Percentiles rank a stretch among this genome's conserved stretches.
phyloP scores from a whole-genome alignment of 352 stramenopile genomes.

The Phytophthora agathidicida region DNA sequence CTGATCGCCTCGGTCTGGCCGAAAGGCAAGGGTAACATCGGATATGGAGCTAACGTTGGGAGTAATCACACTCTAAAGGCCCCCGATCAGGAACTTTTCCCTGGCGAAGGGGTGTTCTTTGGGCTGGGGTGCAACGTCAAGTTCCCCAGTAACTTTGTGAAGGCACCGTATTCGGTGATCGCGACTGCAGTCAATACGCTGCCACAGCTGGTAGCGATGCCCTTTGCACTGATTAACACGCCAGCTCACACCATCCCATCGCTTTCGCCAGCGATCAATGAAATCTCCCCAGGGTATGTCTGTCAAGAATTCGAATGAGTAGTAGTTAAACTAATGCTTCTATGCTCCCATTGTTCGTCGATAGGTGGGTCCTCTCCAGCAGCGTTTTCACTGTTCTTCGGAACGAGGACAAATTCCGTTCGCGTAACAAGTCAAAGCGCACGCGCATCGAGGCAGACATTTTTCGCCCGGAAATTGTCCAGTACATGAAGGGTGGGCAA shows the following conservation, averaged over 20 bases:
- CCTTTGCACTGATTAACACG: constrained; percentile 80
- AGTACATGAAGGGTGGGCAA: constrained; percentile 76
- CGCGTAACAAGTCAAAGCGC: constrained; percentile 76
- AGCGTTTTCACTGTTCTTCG: constrained; percentile 92
- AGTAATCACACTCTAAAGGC: constrained; percentile 97
- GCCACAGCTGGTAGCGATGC: constrained; percentile 87
- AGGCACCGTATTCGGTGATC: constrained; percentile 94
- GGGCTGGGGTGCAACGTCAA: constrained; percentile 94
- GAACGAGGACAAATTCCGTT: constrained; percentile 90
- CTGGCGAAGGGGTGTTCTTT: constrained; percentile 96
- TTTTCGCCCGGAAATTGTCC: constrained; percentile 77
- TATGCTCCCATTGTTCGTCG: neutral
- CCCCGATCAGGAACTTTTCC: constrained; percentile 90
- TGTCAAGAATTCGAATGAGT: neutral
- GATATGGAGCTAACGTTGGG: constrained; percentile 95
- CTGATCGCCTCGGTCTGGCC: constrained; percentile 94
- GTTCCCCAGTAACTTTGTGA: constrained; percentile 94
- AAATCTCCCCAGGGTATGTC: constrained; percentile 74
- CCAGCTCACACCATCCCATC: constrained; percentile 75
- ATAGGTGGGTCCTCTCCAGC: constrained; percentile 89
- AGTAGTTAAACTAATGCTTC: neutral
- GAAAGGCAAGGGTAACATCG: constrained; percentile 93
- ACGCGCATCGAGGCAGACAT: constrained; percentile 64
- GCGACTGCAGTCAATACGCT: constrained; percentile 92
- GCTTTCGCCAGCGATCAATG: constrained; percentile 85